Conservation (phyloP, 805 yeast species). For the Kodamaea laetipori region DNA sequence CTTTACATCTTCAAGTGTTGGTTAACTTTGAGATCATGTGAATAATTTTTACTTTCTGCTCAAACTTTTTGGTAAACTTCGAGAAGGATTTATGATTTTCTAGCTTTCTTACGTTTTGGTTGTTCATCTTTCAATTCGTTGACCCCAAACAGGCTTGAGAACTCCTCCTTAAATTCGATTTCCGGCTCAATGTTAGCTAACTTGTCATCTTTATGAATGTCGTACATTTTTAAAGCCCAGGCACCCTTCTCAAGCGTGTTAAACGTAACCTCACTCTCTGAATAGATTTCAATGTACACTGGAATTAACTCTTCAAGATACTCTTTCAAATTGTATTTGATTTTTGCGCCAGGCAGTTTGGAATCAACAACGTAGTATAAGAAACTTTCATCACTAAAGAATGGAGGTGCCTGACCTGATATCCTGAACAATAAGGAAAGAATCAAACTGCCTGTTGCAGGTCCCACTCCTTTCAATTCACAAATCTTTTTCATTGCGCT, state of each 20-base stretch:
- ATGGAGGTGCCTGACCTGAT: slow-evolving; percentile 39
- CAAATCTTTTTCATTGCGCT: slow-evolving; percentile 33
- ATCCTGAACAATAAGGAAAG: slow-evolving; percentile 34
- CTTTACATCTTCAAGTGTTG: too few relatives aligned
- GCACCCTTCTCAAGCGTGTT: slow-evolving; percentile 34
- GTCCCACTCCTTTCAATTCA: slow-evolving; percentile 49
- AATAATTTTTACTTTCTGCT: too few relatives aligned
- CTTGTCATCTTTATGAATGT: slow-evolving; percentile 25
- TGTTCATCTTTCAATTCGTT: not conserved
- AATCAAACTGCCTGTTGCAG: slow-evolving; percentile 51
- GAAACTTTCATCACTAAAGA: slow-evolving; percentile 53
- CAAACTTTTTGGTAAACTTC: slow-evolving; percentile 42
- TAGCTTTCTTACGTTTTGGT: slow-evolving; percentile 2
- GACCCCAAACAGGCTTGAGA: not conserved
- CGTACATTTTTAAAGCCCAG: slow-evolving; percentile 39
- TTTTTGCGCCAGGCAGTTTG: slow-evolving; percentile 26
- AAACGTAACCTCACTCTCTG: slow-evolving; percentile 13
- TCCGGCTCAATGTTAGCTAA: slow-evolving; percentile 27
- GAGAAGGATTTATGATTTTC: slow-evolving; percentile 31
- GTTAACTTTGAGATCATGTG: too few relatives aligned
- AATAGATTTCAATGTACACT: slow-evolving; percentile 20
- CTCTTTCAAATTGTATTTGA: slow-evolving; percentile 46
- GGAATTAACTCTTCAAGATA: slow-evolving; percentile 39
- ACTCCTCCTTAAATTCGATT: slow-evolving; percentile 20
- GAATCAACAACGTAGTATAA: slow-evolving; percentile 33